Conservation (phyloP, 495 filamentous ascomycete species). For the Aspergillus funiculosus region DNA sequence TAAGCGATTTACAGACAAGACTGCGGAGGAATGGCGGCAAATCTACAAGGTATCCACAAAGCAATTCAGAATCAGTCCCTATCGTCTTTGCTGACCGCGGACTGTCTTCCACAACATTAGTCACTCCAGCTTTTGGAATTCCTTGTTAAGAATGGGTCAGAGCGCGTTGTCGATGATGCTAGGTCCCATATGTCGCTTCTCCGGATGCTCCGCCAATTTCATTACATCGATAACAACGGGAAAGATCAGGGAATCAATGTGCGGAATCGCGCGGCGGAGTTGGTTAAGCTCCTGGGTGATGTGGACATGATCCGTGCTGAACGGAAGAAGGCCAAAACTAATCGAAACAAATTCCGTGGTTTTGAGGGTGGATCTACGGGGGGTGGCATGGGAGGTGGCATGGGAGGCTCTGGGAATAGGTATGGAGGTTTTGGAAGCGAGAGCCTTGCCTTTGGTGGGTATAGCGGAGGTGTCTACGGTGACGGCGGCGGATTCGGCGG, state of each 20-base stretch:
- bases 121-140: conserved; percentile 94
- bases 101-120: conserved; percentile 26
- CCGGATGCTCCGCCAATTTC: conserved; percentile 98
- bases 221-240: conserved; percentile 92
- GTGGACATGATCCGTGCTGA: conserved; percentile 90
- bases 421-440: conserved; percentile 91
- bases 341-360: conserved; percentile 89
- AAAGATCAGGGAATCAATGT: conserved; percentile 99
- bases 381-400: conserved; percentile 44
- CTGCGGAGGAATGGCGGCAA: conserved; percentile 97
- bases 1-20: conserved; percentile 97
- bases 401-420: conserved; percentile 47
- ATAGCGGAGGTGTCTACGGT: conserved; percentile 82
- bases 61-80: background rate
- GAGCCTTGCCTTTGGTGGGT: conserved; percentile 67
- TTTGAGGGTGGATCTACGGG: conserved; percentile 73
- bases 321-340: conserved; percentile 85
- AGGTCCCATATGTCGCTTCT: conserved; percentile 88
- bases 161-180: conserved; percentile 96
- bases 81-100: background rate
- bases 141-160: conserved; percentile 95
- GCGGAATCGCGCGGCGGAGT: conserved; percentile 89
- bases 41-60: conserved; percentile 74
- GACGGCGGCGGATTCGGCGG: conserved; percentile 87
- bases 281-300: conserved; percentile 87